Evolutionary conservation across 371 early-diverging fungal genomes (phyloP), one percentile per base, ranked within the genome.

Genomic region (Mortierella sp.): DNA sequence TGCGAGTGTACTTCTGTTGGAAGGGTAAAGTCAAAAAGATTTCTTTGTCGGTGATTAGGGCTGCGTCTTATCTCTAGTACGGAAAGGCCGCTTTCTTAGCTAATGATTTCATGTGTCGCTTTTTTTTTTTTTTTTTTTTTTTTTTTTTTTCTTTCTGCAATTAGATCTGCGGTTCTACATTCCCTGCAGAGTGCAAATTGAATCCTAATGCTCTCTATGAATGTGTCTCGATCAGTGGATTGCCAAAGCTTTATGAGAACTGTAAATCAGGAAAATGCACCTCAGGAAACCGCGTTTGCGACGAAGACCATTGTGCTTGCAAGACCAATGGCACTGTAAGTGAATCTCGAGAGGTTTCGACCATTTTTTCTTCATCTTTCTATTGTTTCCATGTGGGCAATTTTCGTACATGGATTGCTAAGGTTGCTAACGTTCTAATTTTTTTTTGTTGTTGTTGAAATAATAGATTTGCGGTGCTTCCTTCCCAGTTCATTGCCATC

Each of bases 391-490:
- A n/a, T n/a, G n/a, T n/a, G n/a, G n/a, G n/a, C n/a, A n/a, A n/a
- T n/a, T n/a, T n/a, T n/a, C n/a, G n/a, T n/a, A n/a, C n/a, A n/a
- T n/a, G n/a, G n/a, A n/a, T n/a, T n/a, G n/a, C n/a, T n/a, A n/a
- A n/a, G n/a, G n/a, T n/a, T n/a, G n/a, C n/a, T n/a, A n/a, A n/a
- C n/a, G n/a, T n/a, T n/a, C n/a, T n/a, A 60, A 25, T 14, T 46
- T 16, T 48, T 28, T 37, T 37, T 37, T 37, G 37, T n/a, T n/a
- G n/a, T n/a, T n/a, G n/a, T n/a, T n/a, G n/a, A n/a, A n/a, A 37
- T 5, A 3, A 16, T 53, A 62, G 64, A 25, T 64, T 43, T 64
- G 64, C n/a, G 64, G 56, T 14, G 43, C 64, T 4, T 44, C 64
- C 4, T 64, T 64, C 51, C 52, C 29, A 23, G 16, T 14, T 1